These are phyloP conservation scores for Penicillium sp. DNA, from an alignment of 2,329 filamentous ascomycete genomes.

Conservation along the genomic window DNA sequence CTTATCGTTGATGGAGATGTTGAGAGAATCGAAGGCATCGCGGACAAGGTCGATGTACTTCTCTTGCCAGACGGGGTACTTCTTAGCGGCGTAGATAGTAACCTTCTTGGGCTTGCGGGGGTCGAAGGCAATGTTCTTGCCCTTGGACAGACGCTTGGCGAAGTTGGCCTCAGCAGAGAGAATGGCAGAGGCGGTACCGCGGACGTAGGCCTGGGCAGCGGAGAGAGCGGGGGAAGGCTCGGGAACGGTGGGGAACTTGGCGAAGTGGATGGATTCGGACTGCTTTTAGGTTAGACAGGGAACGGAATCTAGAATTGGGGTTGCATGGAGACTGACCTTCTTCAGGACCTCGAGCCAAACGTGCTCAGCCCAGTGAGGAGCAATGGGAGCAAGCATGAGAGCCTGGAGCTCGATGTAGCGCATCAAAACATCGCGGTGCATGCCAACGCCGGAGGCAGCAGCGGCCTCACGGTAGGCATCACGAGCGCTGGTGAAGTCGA, in stretches of 20 bases:
- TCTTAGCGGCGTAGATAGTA: slow-evolving; percentile 76
- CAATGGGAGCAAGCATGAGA: slow-evolving; percentile 76
- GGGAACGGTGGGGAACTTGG: slow-evolving; percentile 70
- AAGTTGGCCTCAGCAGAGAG: slow-evolving; percentile 74
- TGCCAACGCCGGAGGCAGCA: slow-evolving; percentile 73
- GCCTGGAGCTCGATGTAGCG: slow-evolving; percentile 86
- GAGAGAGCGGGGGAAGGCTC: slow-evolving; percentile 67
- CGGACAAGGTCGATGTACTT: slow-evolving; percentile 81
- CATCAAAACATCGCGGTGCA: slow-evolving; percentile 78
- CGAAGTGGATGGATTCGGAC: slow-evolving; percentile 73
- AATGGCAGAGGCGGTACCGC: slow-evolving; percentile 72
- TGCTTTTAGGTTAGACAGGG: slow-evolving; percentile 32
- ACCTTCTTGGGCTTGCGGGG: slow-evolving; percentile 90
- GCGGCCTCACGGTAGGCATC: slow-evolving; percentile 89
- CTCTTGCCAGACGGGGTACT: slow-evolving; percentile 88
- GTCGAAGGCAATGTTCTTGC: slow-evolving; percentile 82
- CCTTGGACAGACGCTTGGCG: slow-evolving; percentile 88
- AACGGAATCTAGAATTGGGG: neutral
- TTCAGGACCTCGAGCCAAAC: slow-evolving; percentile 90
- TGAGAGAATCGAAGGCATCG: slow-evolving; percentile 65
- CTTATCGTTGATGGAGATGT: slow-evolving; percentile 73
- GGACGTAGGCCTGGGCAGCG: slow-evolving; percentile 80
- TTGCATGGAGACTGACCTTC: slow-evolving; percentile 46
- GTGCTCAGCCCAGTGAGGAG: slow-evolving; percentile 92
- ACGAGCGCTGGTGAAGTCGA: slow-evolving; percentile 84